These are phyloP conservation scores for Castanea mollissima DNA, from an alignment of 306 rosid genomes.

Conservation along the genomic window DNA sequence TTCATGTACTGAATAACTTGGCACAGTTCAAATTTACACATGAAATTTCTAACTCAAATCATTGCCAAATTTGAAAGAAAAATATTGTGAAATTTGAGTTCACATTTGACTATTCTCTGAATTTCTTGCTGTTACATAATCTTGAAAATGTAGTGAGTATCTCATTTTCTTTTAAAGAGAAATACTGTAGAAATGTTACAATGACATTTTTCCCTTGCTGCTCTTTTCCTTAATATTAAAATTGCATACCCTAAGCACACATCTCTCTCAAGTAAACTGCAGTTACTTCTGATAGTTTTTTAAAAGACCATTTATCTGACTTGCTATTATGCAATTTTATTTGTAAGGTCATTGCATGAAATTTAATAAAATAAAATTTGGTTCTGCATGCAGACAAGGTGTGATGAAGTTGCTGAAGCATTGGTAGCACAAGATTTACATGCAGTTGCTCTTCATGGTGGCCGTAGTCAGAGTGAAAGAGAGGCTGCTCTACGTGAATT, in stretches of 20 bases:
- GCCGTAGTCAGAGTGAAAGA: constrained; percentile 82
- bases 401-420: constrained; percentile 81
- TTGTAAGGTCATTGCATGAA: background rate
- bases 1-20: background rate
- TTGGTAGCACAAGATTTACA: constrained; percentile 81
- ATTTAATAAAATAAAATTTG: constrained; percentile 5
- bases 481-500: constrained; percentile 79
- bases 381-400: constrained; percentile 59
- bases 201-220: background rate
- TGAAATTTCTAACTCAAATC: background rate
- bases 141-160: background rate
- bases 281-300: background rate
- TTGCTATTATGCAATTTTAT: background rate
- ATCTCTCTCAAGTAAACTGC: background rate
- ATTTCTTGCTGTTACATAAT: background rate
- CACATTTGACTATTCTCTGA: no score
- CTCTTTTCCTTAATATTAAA: background rate
- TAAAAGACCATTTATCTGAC: background rate
- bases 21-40: background rate
- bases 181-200: background rate
- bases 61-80: background rate
- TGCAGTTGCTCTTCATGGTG: constrained; percentile 90
- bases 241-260: background rate
- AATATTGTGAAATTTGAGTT: background rate
- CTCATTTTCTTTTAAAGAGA: background rate